Percentiles rank a stretch among this genome's conserved stretches.
These are phyloP conservation scores for Scedosporium aurantiacum DNA, from an alignment of 2,329 filamentous ascomycete genomes.

Conservation along the genomic window DNA sequence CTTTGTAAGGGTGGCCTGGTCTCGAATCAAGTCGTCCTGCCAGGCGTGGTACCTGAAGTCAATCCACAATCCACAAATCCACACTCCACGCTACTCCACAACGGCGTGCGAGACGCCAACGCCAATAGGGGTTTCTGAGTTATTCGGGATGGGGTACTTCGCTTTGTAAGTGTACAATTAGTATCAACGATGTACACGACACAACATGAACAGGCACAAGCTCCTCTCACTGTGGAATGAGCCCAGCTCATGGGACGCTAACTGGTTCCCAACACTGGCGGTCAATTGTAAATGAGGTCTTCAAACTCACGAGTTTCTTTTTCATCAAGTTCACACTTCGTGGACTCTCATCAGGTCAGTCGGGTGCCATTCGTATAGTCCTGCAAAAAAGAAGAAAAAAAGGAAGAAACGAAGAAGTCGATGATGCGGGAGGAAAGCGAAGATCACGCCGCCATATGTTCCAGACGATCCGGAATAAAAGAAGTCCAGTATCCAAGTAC, in stretches of 20 bases:
- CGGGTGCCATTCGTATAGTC: neutral
- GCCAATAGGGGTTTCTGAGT: neutral
- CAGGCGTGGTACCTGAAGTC: neutral
- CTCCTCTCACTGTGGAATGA: no score
- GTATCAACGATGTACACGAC: no score
- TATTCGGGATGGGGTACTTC: neutral
- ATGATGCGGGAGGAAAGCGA: neutral
- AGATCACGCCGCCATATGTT: constrained; percentile 3
- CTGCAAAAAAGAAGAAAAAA: neutral
- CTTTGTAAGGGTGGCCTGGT: no score
- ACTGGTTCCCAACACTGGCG: neutral
- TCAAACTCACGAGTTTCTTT: no score
- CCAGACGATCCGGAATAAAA: constrained; percentile 2
- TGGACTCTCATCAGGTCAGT: neutral
- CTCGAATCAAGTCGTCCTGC: neutral
- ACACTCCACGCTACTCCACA: neutral
- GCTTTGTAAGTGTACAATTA: no score
- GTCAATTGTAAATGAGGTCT: neutral
- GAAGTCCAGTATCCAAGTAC: neutral
- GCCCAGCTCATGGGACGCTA: neutral
- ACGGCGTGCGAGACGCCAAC: neutral
- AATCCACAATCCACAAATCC: neutral
- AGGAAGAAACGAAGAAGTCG: neutral
- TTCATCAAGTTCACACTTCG: no score
- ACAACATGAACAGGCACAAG: no score